Evolutionary conservation across 176 grass and related monocot species (phyloP), one percentile per base, ranked within the genome.

Genomic region (Triticum dicoccoides): DNA sequence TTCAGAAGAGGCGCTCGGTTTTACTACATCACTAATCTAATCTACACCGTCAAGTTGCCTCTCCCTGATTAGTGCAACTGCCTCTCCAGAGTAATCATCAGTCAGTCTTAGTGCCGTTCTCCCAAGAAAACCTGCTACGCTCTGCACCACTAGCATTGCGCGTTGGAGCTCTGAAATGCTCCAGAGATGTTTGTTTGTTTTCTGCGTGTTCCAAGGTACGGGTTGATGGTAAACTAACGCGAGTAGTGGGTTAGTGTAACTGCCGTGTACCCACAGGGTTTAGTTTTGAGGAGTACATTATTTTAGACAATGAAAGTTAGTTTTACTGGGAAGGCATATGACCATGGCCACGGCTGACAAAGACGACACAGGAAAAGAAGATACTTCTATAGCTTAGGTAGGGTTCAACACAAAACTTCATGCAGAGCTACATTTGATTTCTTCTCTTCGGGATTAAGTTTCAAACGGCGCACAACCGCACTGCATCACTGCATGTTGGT

Each of bases 21-120:
- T 41, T 74, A 54, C 17, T 66, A 32, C 37, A 21, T 24, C 39
- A 58, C 41, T 44, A 44, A 44, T 35, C 42, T 75, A 80, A 87
- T 80, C 75, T 87, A 80, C 15, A 9, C 35, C 67, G 80, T 80
- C 89, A 87, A 87, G 81, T 80, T 84, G 85, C 85, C 38, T 69
- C 74, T 69, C 81, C 20, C 52, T 73, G 44, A 65, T 42, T 21
- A 52, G 49, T 52, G 0, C 27, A 5, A 63, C 33, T 24, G 61
- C 47, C 52, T 51, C 77, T 77, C 52, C 89, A 44, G 70, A 66
- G 25, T 61, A 38, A 54, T 78, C 58, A 54, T 34, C 79, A 13
- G 30, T 10, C 24, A 14, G 20, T 11, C 34, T 38, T 18, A 17
- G 47, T 21, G 20, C 35, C 34, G 67, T 49, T 78, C 2, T 4